These are phyloP conservation scores for Pseudognaphalium luteoalbum DNA, from an alignment of 129 eudicot genomes.

Conservation along the genomic window DNA sequence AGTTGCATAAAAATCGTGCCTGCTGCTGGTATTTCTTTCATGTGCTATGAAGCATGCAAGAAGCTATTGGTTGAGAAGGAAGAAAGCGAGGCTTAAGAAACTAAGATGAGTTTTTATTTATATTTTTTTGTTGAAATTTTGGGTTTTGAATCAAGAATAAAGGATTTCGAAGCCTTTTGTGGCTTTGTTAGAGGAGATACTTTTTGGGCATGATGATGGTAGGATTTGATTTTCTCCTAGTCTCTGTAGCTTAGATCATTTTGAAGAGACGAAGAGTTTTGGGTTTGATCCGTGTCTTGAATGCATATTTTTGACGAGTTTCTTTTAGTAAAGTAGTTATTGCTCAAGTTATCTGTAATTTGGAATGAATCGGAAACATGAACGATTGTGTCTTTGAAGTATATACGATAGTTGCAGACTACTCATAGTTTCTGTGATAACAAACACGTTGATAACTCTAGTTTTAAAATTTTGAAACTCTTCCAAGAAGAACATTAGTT, in stretches of 20 bases:
- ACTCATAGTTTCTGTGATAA: neutral
- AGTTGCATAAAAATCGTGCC: slow-evolving; percentile 86
- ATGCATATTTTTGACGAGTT: neutral
- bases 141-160: slow-evolving; percentile 19
- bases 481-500: neutral
- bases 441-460: neutral
- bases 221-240: neutral
- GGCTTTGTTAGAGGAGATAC: slow-evolving; percentile 12
- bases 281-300: slow-evolving; percentile 8
- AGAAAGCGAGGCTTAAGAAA: slow-evolving; percentile 31
- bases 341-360: neutral
- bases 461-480: neutral
- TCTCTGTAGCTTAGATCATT: neutral
- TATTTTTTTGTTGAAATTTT: neutral
- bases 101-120: neutral
- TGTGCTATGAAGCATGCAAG: slow-evolving; percentile 96
- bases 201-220: slow-evolving; percentile 26
- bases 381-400: neutral
- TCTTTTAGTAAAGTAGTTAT: neutral
- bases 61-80: slow-evolving; percentile 79
- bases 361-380: neutral
- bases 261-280: slow-evolving; percentile 19
- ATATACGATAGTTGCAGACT: neutral
- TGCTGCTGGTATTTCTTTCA: slow-evolving; percentile 93
- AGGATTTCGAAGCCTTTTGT: slow-evolving; percentile 12